These are phyloP conservation scores for Claviceps pazoutovae DNA, from an alignment of 2,329 filamentous ascomycete species.

Conservation along the genomic window DNA sequence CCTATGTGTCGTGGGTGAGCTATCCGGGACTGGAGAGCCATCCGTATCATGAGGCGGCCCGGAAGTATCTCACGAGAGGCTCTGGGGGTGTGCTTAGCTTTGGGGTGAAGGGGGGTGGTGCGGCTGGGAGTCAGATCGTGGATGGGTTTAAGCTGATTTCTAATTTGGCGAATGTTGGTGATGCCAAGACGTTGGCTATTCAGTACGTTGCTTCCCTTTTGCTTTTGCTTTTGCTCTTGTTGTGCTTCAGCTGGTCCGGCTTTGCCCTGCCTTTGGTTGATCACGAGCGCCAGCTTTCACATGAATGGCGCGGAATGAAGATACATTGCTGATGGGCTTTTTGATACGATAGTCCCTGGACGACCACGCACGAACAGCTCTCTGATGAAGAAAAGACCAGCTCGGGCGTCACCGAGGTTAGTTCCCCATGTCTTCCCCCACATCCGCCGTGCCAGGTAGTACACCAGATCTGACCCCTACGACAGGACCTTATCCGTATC, in stretches of 20 bases:
- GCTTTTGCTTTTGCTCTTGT: not conserved
- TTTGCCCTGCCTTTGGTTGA: not conserved
- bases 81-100: slow-evolving; percentile 88
- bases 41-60: slow-evolving; percentile 62
- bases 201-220: slow-evolving; percentile 32
- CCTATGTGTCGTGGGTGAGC: slow-evolving; percentile 81
- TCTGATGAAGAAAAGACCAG: slow-evolving; percentile 63
- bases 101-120: slow-evolving; percentile 76
- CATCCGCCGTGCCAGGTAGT: not conserved
- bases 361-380: slow-evolving; percentile 88
- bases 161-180: slow-evolving; percentile 90
- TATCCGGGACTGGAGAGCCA: slow-evolving; percentile 83
- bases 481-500: slow-evolving; percentile 76
- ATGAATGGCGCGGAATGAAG: not conserved
- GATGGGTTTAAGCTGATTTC: slow-evolving; percentile 92
- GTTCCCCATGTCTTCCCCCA: slow-evolving; percentile 4
- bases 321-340: not conserved
- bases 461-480: not conserved
- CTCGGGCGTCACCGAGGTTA: slow-evolving; percentile 68
- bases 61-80: slow-evolving; percentile 73
- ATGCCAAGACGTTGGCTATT: slow-evolving; percentile 88
- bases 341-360: slow-evolving; percentile 51
- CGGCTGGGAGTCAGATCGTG: slow-evolving; percentile 75
- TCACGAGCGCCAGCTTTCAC: not conserved
- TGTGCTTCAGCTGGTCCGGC: too few species aligned